Evolutionary conservation across 345 rosid genomes (phyloP).

Genomic region (Gynandropsis gynandra): DNA sequence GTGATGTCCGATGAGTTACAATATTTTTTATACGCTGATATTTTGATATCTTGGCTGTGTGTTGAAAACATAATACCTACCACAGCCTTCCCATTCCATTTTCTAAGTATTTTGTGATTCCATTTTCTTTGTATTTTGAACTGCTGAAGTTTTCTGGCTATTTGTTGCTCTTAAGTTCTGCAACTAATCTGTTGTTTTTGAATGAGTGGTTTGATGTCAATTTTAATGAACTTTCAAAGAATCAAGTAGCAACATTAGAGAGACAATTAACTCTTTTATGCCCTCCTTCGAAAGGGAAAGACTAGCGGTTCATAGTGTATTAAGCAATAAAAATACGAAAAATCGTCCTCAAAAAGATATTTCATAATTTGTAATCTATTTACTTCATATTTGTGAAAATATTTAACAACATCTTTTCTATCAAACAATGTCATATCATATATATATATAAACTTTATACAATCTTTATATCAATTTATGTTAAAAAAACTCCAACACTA

Average conservation of each 20-base stretch:
- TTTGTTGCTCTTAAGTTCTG: background rate
- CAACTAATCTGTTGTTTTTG: slow-evolving; percentile 1
- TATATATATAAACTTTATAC: too few relatives aligned
- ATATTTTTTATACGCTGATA: slow-evolving; percentile 8
- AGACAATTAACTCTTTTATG: slow-evolving; percentile 23
- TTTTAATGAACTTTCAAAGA: slow-evolving; percentile 6
- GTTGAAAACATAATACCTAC: background rate
- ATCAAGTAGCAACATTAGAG: slow-evolving; percentile 15
- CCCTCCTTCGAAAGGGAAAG: slow-evolving; percentile 31
- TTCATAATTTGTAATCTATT: too few relatives aligned
- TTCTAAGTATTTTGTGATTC: too few relatives aligned
- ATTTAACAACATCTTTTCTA: too few relatives aligned
- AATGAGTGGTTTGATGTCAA: background rate
- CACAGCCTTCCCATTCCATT: too few relatives aligned
- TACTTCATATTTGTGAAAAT: too few relatives aligned
- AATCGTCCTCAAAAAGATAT: too few relatives aligned
- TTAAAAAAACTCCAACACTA: too few relatives aligned
- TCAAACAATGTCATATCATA: too few relatives aligned
- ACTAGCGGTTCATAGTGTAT: slow-evolving; percentile 17
- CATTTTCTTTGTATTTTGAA: background rate
- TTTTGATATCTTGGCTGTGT: background rate
- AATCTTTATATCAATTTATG: too few relatives aligned
- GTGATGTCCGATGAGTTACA: background rate
- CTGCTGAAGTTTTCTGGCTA: background rate
- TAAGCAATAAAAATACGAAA: background rate